These are phyloP conservation scores for Ilex paraguariensis DNA, from an alignment of 305 asterid species.

Conservation along the genomic window DNA sequence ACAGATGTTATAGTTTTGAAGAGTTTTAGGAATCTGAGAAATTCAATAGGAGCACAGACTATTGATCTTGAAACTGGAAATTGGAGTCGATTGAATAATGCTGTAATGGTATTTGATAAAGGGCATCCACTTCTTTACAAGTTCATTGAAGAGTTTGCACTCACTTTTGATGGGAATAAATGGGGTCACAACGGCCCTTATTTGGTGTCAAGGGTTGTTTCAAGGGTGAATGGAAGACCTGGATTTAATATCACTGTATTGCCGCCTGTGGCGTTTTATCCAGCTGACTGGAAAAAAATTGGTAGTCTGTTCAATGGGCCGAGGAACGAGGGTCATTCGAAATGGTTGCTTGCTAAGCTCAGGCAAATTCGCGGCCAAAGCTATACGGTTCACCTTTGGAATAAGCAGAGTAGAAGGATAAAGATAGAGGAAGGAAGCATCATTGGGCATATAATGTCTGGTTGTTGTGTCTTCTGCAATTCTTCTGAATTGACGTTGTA, in stretches of 20 bases:
- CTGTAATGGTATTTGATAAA: slow-evolving; percentile 73
- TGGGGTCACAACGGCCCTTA: slow-evolving; percentile 36
- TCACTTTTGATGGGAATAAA: too few relatives aligned
- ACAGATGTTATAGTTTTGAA: slow-evolving; percentile 61
- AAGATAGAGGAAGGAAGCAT: slow-evolving; percentile 71
- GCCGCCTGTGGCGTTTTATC: slow-evolving; percentile 79
- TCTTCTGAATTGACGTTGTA: slow-evolving; percentile 9
- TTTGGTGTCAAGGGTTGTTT: slow-evolving; percentile 79
- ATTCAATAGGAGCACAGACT: slow-evolving; percentile 41
- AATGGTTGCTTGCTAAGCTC: slow-evolving; percentile 58
- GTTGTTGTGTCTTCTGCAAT: slow-evolving; percentile 42
- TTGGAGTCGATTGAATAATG: slow-evolving; percentile 87
- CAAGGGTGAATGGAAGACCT: slow-evolving; percentile 42
- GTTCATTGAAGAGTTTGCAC: too few relatives aligned
- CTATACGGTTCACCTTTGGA: slow-evolving; percentile 81
- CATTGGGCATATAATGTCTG: slow-evolving; percentile 45
- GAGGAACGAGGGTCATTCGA: slow-evolving; percentile 30
- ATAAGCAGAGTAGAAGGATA: slow-evolving; percentile 66
- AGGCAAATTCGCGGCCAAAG: slow-evolving; percentile 49
- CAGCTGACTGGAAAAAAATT: slow-evolving; percentile 77
- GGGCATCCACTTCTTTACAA: slow-evolving; percentile 42
- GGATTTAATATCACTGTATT: slow-evolving; percentile 16
- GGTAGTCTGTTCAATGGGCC: slow-evolving; percentile 63
- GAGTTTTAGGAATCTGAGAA: slow-evolving; percentile 43
- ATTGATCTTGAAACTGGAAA: slow-evolving; percentile 33